phyloP scores from a whole-genome alignment of 192 early-diverging fungal genomes.

The Coemansia sp. region DNA sequence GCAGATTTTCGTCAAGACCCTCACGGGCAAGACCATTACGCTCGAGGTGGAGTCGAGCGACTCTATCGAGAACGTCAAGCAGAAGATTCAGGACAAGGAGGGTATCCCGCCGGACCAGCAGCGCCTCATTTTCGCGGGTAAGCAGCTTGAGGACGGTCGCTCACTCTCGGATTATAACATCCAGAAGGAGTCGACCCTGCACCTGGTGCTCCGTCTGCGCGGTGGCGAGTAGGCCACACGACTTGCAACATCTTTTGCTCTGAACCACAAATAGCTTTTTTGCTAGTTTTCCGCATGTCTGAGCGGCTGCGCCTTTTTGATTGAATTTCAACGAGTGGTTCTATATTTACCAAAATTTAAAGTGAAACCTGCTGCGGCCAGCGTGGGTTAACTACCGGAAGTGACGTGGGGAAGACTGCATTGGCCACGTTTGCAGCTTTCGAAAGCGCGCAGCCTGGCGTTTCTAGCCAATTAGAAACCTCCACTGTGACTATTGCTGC shows the following conservation, averaged over 20 bases:
- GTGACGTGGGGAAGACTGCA: neutral
- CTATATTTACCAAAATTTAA: neutral
- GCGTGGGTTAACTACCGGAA: neutral
- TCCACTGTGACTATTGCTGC: constrained; percentile 23
- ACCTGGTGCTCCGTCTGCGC: constrained; percentile 89
- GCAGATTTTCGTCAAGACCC: constrained; percentile 66
- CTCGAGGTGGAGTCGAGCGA: constrained; percentile 81
- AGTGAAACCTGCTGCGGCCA: neutral
- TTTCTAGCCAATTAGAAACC: constrained; percentile 28
- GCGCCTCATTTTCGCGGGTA: constrained; percentile 97
- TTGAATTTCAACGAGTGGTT: constrained; percentile 2
- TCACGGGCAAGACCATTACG: constrained; percentile 98
- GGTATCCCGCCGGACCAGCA: constrained; percentile 97
- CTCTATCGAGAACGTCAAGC: constrained; percentile 79
- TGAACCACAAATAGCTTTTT: constrained; percentile 4
- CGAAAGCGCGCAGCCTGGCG: neutral
- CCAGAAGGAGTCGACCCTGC: constrained; percentile 98
- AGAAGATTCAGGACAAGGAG: constrained; percentile 82
- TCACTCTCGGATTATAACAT: constrained; percentile 99
- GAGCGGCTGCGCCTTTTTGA: neutral
- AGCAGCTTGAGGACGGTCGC: constrained; percentile 99
- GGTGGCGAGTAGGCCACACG: constrained; percentile 57
- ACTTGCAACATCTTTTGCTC: neutral
- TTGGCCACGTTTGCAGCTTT: neutral
- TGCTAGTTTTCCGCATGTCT: neutral